A percentile compares a stretch with the other conserved stretches of the same genome.
Conservation (phyloP, 805 yeast species). For the Metschnikowia chrysomelidarum region DNA sequence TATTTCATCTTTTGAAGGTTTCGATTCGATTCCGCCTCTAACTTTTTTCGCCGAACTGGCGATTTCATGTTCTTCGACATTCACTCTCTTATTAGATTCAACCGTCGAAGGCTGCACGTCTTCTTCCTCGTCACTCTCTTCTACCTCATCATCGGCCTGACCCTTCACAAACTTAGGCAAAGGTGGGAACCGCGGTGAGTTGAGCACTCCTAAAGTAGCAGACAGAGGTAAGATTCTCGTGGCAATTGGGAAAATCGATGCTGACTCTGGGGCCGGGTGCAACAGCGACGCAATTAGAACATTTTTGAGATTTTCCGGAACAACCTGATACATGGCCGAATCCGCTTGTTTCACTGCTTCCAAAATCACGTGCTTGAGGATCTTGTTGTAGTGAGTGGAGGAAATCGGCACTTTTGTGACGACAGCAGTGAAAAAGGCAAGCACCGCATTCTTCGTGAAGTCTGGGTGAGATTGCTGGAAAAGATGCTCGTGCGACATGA, state of each 20-base stretch:
- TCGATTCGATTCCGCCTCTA: slow-evolving; percentile 2
- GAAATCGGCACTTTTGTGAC: slow-evolving; percentile 53
- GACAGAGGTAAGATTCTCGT: slow-evolving; percentile 49
- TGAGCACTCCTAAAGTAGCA: slow-evolving; percentile 54
- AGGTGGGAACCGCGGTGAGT: slow-evolving; percentile 75
- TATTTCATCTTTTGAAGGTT: background rate
- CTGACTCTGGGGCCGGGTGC: slow-evolving; percentile 64
- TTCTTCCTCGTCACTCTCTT: slow-evolving; percentile 10
- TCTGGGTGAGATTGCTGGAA: slow-evolving; percentile 45
- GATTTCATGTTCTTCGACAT: background rate
- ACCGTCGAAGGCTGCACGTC: no score
- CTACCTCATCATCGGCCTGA: slow-evolving; percentile 1
- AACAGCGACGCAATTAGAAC: slow-evolving; percentile 55
- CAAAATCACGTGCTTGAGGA: slow-evolving; percentile 40
- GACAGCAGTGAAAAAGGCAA: slow-evolving; percentile 48
- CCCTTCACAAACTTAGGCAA: slow-evolving; percentile 15
- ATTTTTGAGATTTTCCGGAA: slow-evolving; percentile 32
- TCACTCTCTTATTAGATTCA: no score
- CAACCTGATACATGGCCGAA: slow-evolving; percentile 20
- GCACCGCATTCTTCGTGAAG: slow-evolving; percentile 31
- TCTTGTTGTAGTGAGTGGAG: slow-evolving; percentile 58
- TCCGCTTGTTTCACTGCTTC: slow-evolving; percentile 34
- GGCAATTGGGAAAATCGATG: slow-evolving; percentile 72
- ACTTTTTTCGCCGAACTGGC: slow-evolving; percentile 3
- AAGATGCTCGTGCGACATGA: slow-evolving; percentile 61